phyloP scores from a whole-genome alignment of 352 stramenopile genomes.

The Phytopythium chamaehyphon region DNA sequence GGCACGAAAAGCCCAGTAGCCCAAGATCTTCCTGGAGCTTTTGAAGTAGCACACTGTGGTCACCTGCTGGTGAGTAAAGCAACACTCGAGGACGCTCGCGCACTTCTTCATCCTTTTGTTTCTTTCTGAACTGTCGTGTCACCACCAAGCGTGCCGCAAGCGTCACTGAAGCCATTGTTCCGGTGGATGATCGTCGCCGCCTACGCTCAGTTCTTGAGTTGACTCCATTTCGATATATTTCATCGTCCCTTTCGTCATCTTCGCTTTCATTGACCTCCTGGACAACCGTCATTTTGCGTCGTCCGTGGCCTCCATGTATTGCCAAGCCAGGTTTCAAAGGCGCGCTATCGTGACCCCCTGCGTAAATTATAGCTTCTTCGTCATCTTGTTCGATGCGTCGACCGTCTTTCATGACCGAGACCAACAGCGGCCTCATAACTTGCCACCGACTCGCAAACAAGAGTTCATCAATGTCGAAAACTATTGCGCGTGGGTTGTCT shows the following conservation, averaged over 20 bases:
- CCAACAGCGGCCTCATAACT: constrained; percentile 39
- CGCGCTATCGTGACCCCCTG: no score
- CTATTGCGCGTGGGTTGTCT: constrained; percentile 25
- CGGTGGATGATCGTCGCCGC: background rate
- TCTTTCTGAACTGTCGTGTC: background rate
- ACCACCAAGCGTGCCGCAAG: background rate
- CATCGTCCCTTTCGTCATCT: constrained; percentile 8
- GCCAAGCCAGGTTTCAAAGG: background rate
- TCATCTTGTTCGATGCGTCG: constrained; percentile 33
- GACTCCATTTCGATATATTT: background rate
- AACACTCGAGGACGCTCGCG: constrained; percentile 2
- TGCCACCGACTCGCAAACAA: constrained; percentile 39
- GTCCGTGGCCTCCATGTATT: constrained; percentile 8
- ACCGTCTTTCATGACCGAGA: constrained; percentile 44
- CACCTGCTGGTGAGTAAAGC: constrained; percentile 4
- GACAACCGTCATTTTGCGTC: constrained; percentile 18
- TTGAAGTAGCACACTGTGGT: background rate
- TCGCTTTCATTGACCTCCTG: constrained; percentile 9
- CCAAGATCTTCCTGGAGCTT: constrained; percentile 1
- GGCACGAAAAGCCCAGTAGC: background rate
- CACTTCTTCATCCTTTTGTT: background rate
- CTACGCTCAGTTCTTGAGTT: background rate
- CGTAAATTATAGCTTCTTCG: constrained; percentile 2
- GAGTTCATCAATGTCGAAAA: constrained; percentile 53
- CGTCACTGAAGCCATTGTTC: background rate